These are phyloP conservation scores for Colletotrichum sansevieriae DNA, from an alignment of 2,329 filamentous ascomycete species.

Conservation along the genomic window DNA sequence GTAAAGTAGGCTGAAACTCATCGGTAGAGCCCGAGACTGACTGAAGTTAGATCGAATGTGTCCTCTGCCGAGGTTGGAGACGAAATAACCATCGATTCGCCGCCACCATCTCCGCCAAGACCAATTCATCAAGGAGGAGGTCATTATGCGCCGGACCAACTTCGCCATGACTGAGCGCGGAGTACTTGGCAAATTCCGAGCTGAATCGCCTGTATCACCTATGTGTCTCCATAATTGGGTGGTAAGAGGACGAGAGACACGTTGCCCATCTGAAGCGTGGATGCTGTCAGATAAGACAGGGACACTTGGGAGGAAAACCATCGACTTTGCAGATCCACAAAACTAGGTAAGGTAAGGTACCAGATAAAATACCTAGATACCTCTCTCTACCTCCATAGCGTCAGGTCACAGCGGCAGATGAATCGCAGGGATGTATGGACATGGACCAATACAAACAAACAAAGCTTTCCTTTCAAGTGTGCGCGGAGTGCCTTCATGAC, in stretches of 20 bases:
- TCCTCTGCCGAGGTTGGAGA: neutral
- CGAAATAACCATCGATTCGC: neutral
- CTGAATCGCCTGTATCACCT: neutral
- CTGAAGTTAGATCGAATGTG: neutral
- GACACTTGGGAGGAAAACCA: neutral
- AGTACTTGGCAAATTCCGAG: neutral
- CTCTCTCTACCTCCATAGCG: neutral
- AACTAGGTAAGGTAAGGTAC: neutral
- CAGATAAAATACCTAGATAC: too few relatives aligned
- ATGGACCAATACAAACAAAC: neutral
- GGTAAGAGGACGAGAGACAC: neutral
- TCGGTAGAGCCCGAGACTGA: neutral
- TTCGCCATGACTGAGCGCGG: neutral
- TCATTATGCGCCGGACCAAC: constrained; percentile 28
- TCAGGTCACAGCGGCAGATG: constrained; percentile 2
- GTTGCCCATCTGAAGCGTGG: constrained; percentile 2
- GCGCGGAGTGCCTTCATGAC: constrained; percentile 7
- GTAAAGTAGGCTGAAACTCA: neutral
- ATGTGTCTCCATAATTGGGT: neutral
- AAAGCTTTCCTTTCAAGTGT: constrained; percentile 3
- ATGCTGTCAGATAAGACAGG: neutral
- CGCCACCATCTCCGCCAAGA: constrained; percentile 34
- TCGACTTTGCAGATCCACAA: neutral
- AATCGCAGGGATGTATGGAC: constrained; percentile 1
- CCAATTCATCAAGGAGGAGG: constrained; percentile 40